phyloP scores from a whole-genome alignment of 2,329 filamentous ascomycete species.

The Alternaria sp. region DNA sequence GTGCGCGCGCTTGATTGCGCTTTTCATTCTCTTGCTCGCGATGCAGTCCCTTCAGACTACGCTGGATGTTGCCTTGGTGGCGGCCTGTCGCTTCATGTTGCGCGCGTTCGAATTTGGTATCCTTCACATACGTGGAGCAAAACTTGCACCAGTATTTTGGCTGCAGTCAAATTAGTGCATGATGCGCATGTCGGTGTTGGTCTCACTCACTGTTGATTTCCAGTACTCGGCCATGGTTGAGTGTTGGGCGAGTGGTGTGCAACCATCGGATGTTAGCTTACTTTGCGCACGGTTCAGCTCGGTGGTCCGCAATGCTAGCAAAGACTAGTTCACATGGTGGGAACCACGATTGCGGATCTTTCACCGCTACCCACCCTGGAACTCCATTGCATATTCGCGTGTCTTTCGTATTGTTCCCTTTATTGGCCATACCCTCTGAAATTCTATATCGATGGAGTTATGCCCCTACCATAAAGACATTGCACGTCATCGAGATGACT shows the following conservation, averaged over 20 bases:
- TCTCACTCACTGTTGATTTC: conserved; percentile 79
- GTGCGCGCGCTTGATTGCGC: conserved; percentile 81
- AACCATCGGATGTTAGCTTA: conserved; percentile 9
- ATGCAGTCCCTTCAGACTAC: conserved; percentile 88
- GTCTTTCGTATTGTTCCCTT: background rate
- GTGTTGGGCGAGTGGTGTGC: conserved; percentile 1
- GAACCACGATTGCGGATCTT: conserved; percentile 1
- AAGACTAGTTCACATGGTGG: background rate
- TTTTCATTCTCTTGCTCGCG: conserved; percentile 81
- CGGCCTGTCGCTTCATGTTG: conserved; percentile 89
- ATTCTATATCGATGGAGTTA: background rate
- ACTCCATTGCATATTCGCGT: background rate
- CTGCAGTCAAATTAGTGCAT: conserved; percentile 42
- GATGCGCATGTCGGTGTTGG: background rate
- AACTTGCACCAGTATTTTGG: conserved; percentile 99
- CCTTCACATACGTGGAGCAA: conserved; percentile 87
- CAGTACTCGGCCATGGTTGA: conserved; percentile 89
- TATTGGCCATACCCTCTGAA: background rate
- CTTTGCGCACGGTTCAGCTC: conserved; percentile 10
- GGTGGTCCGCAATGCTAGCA: conserved; percentile 13
- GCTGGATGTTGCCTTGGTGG: conserved; percentile 86
- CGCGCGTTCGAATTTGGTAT: conserved; percentile 86
- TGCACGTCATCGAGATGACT: background rate
- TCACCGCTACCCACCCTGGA: background rate
- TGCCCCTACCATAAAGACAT: background rate